phyloP scores from a whole-genome alignment of 2,329 filamentous ascomycete species.

The Fusarium protoensiforme region DNA sequence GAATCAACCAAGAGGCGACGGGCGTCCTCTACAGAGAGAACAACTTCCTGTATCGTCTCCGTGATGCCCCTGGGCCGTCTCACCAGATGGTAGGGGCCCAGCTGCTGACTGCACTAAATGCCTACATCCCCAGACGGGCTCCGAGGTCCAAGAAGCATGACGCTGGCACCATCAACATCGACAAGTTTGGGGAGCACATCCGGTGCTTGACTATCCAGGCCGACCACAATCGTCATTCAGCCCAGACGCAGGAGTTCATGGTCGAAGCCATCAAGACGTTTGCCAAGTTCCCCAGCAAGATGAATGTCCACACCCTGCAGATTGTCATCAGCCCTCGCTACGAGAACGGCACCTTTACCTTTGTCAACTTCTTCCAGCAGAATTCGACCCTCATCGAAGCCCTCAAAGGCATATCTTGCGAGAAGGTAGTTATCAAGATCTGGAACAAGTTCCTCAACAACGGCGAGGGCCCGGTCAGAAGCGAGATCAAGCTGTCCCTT shows the following conservation, averaged over 20 bases:
- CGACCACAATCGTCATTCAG: slow-evolving; percentile 52
- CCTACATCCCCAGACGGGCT: slow-evolving; percentile 8
- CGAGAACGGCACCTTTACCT: slow-evolving; percentile 42
- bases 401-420: slow-evolving; percentile 48
- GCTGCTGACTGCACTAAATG: slow-evolving; percentile 26
- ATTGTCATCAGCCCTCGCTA: slow-evolving; percentile 52
- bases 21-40: slow-evolving; percentile 61
- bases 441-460: slow-evolving; percentile 36
- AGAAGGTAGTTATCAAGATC: slow-evolving; percentile 51
- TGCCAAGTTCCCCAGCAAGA: slow-evolving; percentile 16
- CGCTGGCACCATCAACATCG: slow-evolving; percentile 45
- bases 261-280: slow-evolving; percentile 53
- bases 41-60: slow-evolving; percentile 58
- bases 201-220: slow-evolving; percentile 56
- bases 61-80: slow-evolving; percentile 46
- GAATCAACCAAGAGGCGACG: slow-evolving; percentile 51
- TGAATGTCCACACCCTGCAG: slow-evolving; percentile 54
- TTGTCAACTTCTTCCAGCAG: slow-evolving; percentile 50
- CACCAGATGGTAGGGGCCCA: slow-evolving; percentile 28
- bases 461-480: background rate
- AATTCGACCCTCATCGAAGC: slow-evolving; percentile 44
- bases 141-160: slow-evolving; percentile 5
- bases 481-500: slow-evolving; percentile 14
- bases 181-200: slow-evolving; percentile 53
- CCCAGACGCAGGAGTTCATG: slow-evolving; percentile 45